These are phyloP conservation scores for Volvox reticuliferus DNA, from an alignment of 139 green algal genomes.

Conservation along the genomic window DNA sequence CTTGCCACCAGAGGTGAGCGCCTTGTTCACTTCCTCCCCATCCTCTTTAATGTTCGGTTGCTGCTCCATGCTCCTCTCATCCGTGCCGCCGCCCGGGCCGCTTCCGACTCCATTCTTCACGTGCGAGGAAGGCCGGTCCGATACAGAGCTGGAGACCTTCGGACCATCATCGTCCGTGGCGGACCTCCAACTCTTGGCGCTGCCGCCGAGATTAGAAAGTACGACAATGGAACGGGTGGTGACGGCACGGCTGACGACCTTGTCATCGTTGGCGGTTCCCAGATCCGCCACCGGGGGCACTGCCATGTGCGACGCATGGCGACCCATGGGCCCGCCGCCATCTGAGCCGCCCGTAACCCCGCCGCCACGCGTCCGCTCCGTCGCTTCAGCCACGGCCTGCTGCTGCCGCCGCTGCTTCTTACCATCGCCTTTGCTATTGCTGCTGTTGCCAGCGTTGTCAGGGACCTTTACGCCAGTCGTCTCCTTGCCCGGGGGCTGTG, in stretches of 20 bases:
- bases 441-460: background rate
- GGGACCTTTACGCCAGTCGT: background rate
- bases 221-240: background rate
- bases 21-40: background rate
- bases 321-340: background rate
- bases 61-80: background rate
- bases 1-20: background rate
- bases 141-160: too few relatives aligned
- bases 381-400: background rate
- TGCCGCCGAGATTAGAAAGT: background rate
- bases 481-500: background rate
- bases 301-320: background rate
- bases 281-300: background rate
- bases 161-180: too few relatives aligned
- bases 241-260: background rate
- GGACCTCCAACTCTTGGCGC: too few relatives aligned
- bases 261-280: background rate
- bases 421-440: background rate
- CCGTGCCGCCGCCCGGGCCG: too few relatives aligned
- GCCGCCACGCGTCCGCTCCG: background rate
- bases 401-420: background rate
- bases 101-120: too few relatives aligned
- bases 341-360: background rate
- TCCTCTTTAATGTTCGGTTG: background rate
- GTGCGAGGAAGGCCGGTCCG: too few relatives aligned